Evolutionary conservation across 352 stramenopile species (phyloP).

Genomic region (Phytophthora constricta): DNA sequence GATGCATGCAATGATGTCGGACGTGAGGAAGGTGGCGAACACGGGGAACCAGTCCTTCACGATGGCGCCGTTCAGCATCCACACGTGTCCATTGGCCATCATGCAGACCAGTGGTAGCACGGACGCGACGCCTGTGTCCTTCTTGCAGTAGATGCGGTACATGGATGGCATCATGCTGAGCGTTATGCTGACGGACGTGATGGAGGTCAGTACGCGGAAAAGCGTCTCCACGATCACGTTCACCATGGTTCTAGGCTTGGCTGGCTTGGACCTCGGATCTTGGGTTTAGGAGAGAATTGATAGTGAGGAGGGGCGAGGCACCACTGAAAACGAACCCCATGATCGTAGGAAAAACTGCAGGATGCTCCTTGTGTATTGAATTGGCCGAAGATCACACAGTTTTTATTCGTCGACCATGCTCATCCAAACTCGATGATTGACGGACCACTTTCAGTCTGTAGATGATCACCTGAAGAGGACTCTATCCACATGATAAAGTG

Average conservation of each 20-base stretch:
- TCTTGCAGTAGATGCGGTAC: slow-evolving; percentile 44
- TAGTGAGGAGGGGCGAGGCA: too few species aligned
- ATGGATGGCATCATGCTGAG: slow-evolving; percentile 45
- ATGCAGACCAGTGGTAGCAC: slow-evolving; percentile 46
- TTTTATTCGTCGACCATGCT: too few species aligned
- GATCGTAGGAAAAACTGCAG: too few species aligned
- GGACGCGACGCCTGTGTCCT: slow-evolving; percentile 40
- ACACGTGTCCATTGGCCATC: slow-evolving; percentile 41
- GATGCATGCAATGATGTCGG: slow-evolving; percentile 29
- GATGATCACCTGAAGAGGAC: too few species aligned
- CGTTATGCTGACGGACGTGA: slow-evolving; percentile 41
- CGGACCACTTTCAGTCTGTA: too few species aligned
- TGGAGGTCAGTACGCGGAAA: slow-evolving; percentile 37
- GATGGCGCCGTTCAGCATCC: slow-evolving; percentile 44
- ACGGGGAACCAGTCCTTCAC: slow-evolving; percentile 48
- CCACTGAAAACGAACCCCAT: too few species aligned
- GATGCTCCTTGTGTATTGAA: too few species aligned
- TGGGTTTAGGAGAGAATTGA: background rate
- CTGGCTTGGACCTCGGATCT: background rate
- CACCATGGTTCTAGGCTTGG: slow-evolving; percentile 22
- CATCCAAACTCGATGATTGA: too few species aligned
- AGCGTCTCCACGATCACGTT: slow-evolving; percentile 38
- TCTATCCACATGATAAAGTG: too few species aligned
- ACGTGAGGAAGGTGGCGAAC: slow-evolving; percentile 42
- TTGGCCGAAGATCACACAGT: too few species aligned